Evolutionary conservation across 2,329 filamentous ascomycete species (phyloP), one percentile per base, ranked within the genome.

Genomic region (Verticillium alfalfae): DNA sequence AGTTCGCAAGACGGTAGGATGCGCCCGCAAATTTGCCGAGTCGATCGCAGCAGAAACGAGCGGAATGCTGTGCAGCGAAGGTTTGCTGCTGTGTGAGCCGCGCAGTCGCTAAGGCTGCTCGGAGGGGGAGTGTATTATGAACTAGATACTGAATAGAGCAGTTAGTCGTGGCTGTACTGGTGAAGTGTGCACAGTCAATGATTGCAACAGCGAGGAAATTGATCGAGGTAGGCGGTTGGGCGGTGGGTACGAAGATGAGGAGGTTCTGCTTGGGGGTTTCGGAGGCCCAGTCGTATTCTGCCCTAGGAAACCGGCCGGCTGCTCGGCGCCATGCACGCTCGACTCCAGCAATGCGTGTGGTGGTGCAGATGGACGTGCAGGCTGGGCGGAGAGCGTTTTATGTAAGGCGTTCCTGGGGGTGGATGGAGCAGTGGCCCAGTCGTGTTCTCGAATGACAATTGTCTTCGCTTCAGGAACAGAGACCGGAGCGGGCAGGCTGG

Each of bases 91-190:
- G 34, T 37, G 16, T n/a, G 37, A 10, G 45, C n/a, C 8, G 12
- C 26, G n/a, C 16, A 9, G 18, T 8, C 6, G 9, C 45, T 18
- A 26, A 52, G 45, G 18, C 18, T 39, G 45, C 3, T 52, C 18
- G 26, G 31, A 22, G 31, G 37, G 22, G 22, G 22, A 1, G 22
- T 22, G 49, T 58, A 58, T 58, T 58, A 58, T 16, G 22, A 58
- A 58, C 57, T 49, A 58, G 57, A 58, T 58, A 45, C 57, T 52
- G 57, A 9, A 58, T n/a, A 31, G 39, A 49, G 34, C 57, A 58
- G 57, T 49, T 49, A 52, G 45, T 52, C 22, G 45, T 22, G 45
- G 45, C 45, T 52, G 45, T 18, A 22, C 45, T 12, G 45, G n/a
- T 18, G 45, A 52, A 52, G 16, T 22, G 3, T 52, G 45, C 9